Base-by-base conservation (phyloP, 805 yeast species). In the Lipomyces anomalus region DNA sequence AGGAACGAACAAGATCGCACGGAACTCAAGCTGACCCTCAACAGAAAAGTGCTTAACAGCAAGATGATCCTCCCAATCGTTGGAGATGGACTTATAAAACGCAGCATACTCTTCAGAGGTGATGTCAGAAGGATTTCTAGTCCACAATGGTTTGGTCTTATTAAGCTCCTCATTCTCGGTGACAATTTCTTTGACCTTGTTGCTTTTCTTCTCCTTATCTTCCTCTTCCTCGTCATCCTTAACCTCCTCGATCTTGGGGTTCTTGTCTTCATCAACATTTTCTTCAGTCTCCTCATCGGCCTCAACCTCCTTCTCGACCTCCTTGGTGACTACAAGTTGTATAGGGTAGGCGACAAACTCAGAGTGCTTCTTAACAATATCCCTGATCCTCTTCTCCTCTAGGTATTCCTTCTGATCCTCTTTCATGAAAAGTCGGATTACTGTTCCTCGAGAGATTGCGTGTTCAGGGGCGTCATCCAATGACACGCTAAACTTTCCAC, bases 11-110 rank as follows among this genome's bases (percentile, higher is more conserved):
- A 92, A 76, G 66, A 92, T 92, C 56, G 98, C 97, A 76, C 83
- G 89, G 82, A 92, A 92, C 78, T 92, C 99, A 64, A 92, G 80
- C 78, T 92, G 98, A 79, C 99, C 99, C 78, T 92, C 99, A 66
- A 92, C 99, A 42, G 96, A 86, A 80, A 92, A 92, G 76, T 92
- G 99, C 80, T 92, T 92, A 60, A 92, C 97, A 59, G 97, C 97
- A 68, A 92, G 80, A 73, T 96, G 99, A 69, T 92, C 98, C 77
- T 92, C 98, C 98, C 98, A 92, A 74, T 92, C 99, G 74, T 92
- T 92, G 47, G 98, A 89, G 66, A 92, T 92, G 42, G 97, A 88
- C 78, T 92, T 92, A 85, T 92, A 92, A 84, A 92, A 92, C 50
- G 97, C 94, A 65, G 92, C 90, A 80, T 92, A 92, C 75, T 92